Base-by-base conservation (phyloP, 2,329 filamentous ascomycete genomes). In the Myriosclerotinia curreyana region DNA sequence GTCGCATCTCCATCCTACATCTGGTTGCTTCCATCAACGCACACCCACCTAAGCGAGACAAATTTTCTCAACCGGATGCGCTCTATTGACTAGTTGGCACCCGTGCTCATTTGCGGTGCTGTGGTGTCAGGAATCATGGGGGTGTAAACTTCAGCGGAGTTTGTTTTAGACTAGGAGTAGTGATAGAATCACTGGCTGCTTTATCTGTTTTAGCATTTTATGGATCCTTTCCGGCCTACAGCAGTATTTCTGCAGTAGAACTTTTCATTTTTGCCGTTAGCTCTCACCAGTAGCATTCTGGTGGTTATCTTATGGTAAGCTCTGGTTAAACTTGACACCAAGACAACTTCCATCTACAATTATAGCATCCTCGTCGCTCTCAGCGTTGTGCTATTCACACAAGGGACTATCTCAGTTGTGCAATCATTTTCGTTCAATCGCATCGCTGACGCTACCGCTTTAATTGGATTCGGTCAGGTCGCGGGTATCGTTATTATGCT, bases 161-260 rank as follows among this genome's bases (percentile, higher is more conserved):
- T 7, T n/a, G n/a, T 65, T 67, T 5, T 74, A 74, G 44, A 58
- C 66, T 11, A 76, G 75, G 73, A 60, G 64, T 6, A 64, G 58
- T n/a, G 69, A 66, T 1, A 68, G 65, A 12, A 70, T 72, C 38
- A 73, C 74, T 38, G 70, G 67, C 2, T 64, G 69, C 38, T 74
- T 81, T 67, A 79, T 82, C 71, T 76, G 81, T 71, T 79, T 78
- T 1, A 73, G 78, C 48, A 76, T 78, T 12, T 69, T 74, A 52
- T 71, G 70, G 53, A 67, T 70, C 50, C 31, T 68, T 1, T 66
- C 68, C 31, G 61, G 60, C 4, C 44, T 68, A 20, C 66, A 69
- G 60, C 69, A 74, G 70, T 74, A 67, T n/a, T 69, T 66, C 59
- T 65, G 65, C n/a, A n/a, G n/a, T n/a, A 74, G 25, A 75, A 76